These are phyloP conservation scores for Wallacemonas sp. DNA, from an alignment of 208 protist species.

Conservation along the genomic window DNA sequence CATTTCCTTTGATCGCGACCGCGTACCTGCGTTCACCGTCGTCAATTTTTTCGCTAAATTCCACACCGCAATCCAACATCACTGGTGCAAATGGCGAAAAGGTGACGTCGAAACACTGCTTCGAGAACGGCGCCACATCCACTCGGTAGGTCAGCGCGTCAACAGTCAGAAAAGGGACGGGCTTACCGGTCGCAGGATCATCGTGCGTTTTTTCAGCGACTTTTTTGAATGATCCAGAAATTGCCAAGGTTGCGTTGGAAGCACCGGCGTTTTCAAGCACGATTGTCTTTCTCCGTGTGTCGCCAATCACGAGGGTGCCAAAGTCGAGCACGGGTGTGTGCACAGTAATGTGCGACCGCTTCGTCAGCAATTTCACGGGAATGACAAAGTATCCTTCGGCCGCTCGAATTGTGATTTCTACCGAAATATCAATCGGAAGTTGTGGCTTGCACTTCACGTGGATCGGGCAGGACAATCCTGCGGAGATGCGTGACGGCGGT, in stretches of 20 bases:
- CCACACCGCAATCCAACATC: constrained; percentile 43
- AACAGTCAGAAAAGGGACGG: constrained; percentile 48
- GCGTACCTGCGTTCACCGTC: constrained; percentile 16
- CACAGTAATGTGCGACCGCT: constrained; percentile 45
- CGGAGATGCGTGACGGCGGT: constrained; percentile 73
- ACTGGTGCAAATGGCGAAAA: constrained; percentile 50
- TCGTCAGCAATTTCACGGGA: constrained; percentile 52
- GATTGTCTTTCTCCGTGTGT: constrained; percentile 46
- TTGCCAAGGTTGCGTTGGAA: constrained; percentile 44
- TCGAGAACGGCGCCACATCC: constrained; percentile 49
- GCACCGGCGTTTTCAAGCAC: constrained; percentile 76
- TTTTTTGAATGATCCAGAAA: constrained; percentile 68
- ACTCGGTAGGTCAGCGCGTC: constrained; percentile 51
- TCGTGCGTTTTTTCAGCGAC: constrained; percentile 49
- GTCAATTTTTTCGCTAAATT: constrained; percentile 48
- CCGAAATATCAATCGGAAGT: constrained; percentile 60
- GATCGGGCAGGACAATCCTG: constrained; percentile 76
- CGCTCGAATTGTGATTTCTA: constrained; percentile 56
- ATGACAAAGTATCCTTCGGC: constrained; percentile 70
- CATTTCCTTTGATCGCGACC: constrained; percentile 42
- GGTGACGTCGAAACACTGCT: constrained; percentile 35
- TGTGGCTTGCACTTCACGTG: constrained; percentile 65
- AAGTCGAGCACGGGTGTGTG: constrained; percentile 58
- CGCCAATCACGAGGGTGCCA: constrained; percentile 74
- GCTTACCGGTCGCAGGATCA: constrained; percentile 31